Conservation (phyloP, 2,329 filamentous ascomycete genomes). For the Clarireedia homoeocarpa region DNA sequence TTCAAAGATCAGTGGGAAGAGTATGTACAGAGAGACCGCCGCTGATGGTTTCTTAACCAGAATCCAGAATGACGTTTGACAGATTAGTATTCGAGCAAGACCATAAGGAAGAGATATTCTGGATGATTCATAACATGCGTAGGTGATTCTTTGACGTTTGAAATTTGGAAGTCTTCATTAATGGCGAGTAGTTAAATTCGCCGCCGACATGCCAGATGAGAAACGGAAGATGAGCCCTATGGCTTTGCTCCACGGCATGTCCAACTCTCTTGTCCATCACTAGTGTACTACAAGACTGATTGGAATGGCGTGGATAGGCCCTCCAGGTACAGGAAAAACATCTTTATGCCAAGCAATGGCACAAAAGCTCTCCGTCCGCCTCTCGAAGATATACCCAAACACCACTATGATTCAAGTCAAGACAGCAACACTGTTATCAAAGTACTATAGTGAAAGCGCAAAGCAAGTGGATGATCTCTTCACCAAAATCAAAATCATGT, state of each 20-base stretch:
- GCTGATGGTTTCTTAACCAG: background rate
- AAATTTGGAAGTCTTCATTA: background rate
- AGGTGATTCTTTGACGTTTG: background rate
- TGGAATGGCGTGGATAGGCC: background rate
- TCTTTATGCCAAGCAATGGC: slow-evolving; percentile 96
- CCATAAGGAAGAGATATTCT: slow-evolving; percentile 24
- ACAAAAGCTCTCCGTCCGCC: slow-evolving; percentile 40
- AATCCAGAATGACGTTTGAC: background rate
- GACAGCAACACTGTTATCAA: slow-evolving; percentile 37
- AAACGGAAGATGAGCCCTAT: slow-evolving; percentile 85
- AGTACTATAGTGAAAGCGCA: slow-evolving; percentile 40
- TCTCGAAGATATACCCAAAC: slow-evolving; percentile 31
- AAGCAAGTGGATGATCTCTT: slow-evolving; percentile 37
- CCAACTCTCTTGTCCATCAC: background rate
- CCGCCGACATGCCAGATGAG: slow-evolving; percentile 41
- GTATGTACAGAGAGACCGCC: slow-evolving; percentile 9
- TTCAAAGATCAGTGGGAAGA: slow-evolving; percentile 25
- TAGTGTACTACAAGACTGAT: background rate
- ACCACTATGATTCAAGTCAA: slow-evolving; percentile 38
- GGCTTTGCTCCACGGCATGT: slow-evolving; percentile 83
- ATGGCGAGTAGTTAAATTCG: slow-evolving; percentile 17
- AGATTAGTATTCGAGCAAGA: slow-evolving; percentile 28
- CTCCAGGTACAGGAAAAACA: slow-evolving; percentile 80
- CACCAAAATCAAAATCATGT: slow-evolving; percentile 30
- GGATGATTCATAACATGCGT: slow-evolving; percentile 27